Evolutionary conservation across 176 grass and related monocot species (phyloP), one percentile per base, ranked within the genome.

Genomic region (Musa beccarii): DNA sequence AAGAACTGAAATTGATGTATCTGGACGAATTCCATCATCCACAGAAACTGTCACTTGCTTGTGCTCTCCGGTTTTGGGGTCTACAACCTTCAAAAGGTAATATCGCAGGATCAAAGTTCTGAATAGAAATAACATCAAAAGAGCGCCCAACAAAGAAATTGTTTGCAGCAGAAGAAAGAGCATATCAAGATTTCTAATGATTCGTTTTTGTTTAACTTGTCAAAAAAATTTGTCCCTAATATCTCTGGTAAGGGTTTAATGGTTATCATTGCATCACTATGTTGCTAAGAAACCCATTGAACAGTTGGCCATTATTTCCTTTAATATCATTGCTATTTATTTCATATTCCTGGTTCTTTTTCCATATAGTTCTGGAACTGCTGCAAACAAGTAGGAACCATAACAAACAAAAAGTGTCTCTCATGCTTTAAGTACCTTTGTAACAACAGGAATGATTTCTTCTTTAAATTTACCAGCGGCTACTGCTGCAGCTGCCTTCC

Each of bases 401-500:
- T 19, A 69, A 17, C 49, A 1, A 29, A 69, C 29, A 69, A 50
- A 50, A 20, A 4, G 34, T 43, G 34, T 43, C 2, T n/a, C 50
- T 49, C 16, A 21, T 25, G 9, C 3, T 25, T 25, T 15, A 15
- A 14, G 11, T 84, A 94, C 95, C 90, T 94, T 91, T 7, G 90
- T 94, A 75, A 82, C 69, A 73, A 99, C 88, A 65, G 95, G 90
- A 76, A 94, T 59, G 53, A 99, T 99, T 87, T 99, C 95, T 79
- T 94, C 95, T 79, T 87, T 86, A 64, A 94, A 99, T 89, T 94
- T 99, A 55, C 95, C 95, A 75, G 84, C 72, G 81, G 84, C 84
- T 9, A 8, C 81, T 22, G 90, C 95, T 0, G 86, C 88, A 59
- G 88, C 90, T 20, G 95, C 88, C 74, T 88, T 88, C 82, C 81